A percentile compares a stretch with the other conserved stretches of the same genome.
Conservation (phyloP, 2,329 filamentous ascomycete genomes). For the Dactylella cylindrospora region DNA sequence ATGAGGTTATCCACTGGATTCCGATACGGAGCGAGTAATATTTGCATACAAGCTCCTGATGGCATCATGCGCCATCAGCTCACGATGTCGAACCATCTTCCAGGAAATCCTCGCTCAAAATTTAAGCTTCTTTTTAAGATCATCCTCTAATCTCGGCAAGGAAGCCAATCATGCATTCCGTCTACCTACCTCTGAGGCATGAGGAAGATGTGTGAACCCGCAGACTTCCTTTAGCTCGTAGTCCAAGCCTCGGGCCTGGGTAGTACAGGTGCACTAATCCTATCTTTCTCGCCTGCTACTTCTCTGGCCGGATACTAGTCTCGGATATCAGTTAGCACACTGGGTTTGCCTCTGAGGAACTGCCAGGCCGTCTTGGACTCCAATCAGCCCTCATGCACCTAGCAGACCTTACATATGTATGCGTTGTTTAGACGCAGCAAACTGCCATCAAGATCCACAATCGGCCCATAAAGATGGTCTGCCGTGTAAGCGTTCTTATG, state of each 20-base stretch:
- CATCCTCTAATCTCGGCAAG: constrained; percentile 32
- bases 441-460: constrained; percentile 41
- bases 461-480: no score
- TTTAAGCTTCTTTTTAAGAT: constrained; percentile 35
- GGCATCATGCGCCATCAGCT: no score
- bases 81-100: constrained; percentile 12
- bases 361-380: constrained; percentile 27
- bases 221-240: no score
- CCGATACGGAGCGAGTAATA: no score
- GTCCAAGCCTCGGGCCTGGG: not conserved
- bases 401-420: constrained; percentile 21
- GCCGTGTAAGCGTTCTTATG: constrained; percentile 31
- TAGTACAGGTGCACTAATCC: no score
- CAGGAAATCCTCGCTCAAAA: constrained; percentile 11
- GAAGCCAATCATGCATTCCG: constrained; percentile 20
- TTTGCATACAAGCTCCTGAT: no score
- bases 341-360: no score
- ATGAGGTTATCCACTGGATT: constrained; percentile 20
- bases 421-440: constrained; percentile 44
- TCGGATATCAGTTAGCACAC: no score
- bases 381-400: constrained; percentile 20
- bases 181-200: no score
- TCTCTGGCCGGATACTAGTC: no score
- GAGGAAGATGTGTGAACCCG: no score
- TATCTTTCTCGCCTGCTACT: no score